These are phyloP conservation scores for Polyporus arcularius DNA, from an alignment of 768 basidiomycete species.

Conservation along the genomic window DNA sequence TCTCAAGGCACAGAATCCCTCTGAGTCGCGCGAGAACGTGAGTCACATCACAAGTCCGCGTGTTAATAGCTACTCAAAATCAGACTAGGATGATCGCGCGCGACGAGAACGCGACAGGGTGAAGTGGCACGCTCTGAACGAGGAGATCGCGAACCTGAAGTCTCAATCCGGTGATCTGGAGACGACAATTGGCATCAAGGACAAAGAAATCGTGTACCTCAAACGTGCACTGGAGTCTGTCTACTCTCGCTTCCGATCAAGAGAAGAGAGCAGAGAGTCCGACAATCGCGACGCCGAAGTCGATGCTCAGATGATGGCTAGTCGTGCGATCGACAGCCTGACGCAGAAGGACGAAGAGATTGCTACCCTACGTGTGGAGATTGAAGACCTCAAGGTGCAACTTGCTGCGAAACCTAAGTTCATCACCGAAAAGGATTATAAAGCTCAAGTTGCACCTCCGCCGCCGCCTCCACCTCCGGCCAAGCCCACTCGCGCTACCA, in stretches of 20 bases:
- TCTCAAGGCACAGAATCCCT: constrained; percentile 57
- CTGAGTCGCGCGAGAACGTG: constrained; percentile 61
- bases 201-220: constrained; percentile 75
- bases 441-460: constrained; percentile 63
- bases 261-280: constrained; percentile 50
- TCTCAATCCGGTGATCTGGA: constrained; percentile 66
- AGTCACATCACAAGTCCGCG: background rate
- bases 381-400: constrained; percentile 52
- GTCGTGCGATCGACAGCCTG: constrained; percentile 68
- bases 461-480: constrained; percentile 61
- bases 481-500: constrained; percentile 34
- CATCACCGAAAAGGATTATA: constrained; percentile 71
- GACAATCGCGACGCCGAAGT: constrained; percentile 46
- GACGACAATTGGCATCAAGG: constrained; percentile 46
- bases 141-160: constrained; percentile 75
- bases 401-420: constrained; percentile 49
- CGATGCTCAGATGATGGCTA: constrained; percentile 70
- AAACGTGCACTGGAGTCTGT: constrained; percentile 89
- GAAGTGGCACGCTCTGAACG: constrained; percentile 70
- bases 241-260: constrained; percentile 71
- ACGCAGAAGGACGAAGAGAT: constrained; percentile 72
- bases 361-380: constrained; percentile 46
- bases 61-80: background rate
- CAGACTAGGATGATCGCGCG: constrained; percentile 63
- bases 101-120: constrained; percentile 74